Conservation (phyloP, 495 filamentous ascomycete genomes). For the Echria macrotheca region DNA sequence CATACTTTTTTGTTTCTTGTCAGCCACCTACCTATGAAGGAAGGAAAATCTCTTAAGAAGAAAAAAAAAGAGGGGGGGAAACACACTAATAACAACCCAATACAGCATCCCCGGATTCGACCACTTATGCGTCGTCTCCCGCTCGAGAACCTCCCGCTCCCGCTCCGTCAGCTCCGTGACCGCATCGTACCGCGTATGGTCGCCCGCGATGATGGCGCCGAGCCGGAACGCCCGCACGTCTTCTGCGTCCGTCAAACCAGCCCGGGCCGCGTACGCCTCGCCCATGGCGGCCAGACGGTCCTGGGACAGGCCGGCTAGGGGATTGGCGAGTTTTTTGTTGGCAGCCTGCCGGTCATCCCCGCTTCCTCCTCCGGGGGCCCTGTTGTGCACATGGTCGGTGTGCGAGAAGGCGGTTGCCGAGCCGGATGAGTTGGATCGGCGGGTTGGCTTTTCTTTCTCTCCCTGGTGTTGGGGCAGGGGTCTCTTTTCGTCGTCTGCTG, state of each 20-base stretch:
- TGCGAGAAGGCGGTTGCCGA: background rate
- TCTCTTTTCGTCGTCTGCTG: background rate
- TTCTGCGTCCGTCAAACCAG: slow-evolving; percentile 56
- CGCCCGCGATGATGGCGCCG: slow-evolving; percentile 59
- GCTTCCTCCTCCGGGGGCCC: too few relatives aligned
- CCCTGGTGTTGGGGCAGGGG: too few relatives aligned
- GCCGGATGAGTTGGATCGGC: slow-evolving; percentile 4
- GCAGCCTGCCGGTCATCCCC: too few relatives aligned
- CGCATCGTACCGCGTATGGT: slow-evolving; percentile 43
- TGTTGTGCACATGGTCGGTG: background rate
- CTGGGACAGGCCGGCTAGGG: slow-evolving; percentile 57
- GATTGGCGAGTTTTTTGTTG: slow-evolving; percentile 56
- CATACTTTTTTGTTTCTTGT: too few relatives aligned
- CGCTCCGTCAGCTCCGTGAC: slow-evolving; percentile 50
- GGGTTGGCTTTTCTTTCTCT: slow-evolving; percentile 6
- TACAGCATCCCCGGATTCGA: slow-evolving; percentile 61
- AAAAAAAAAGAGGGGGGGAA: too few relatives aligned
- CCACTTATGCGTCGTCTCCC: slow-evolving; percentile 67
- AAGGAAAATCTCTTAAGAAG: too few relatives aligned
- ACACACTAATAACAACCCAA: slow-evolving; percentile 60
- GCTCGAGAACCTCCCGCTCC: slow-evolving; percentile 53
- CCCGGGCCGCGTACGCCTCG: slow-evolving; percentile 57
- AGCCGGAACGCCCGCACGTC: slow-evolving; percentile 66
- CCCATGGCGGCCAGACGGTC: slow-evolving; percentile 58
- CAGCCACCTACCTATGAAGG: too few relatives aligned